These are phyloP conservation scores for Biancaea sappan DNA, from an alignment of 306 rosid species.

Conservation along the genomic window DNA sequence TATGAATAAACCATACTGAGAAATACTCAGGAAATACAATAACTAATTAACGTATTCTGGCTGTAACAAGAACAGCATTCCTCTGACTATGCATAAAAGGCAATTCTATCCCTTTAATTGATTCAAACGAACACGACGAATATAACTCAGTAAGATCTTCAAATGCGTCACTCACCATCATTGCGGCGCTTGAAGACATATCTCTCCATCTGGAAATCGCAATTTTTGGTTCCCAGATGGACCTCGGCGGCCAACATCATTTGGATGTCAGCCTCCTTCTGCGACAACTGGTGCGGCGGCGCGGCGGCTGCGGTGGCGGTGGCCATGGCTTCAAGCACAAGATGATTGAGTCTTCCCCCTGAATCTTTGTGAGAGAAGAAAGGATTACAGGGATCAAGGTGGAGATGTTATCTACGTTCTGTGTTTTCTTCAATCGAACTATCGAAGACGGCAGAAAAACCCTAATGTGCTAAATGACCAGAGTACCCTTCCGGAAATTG, in stretches of 20 bases:
- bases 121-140: not conserved
- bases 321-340: slow-evolving; percentile 43
- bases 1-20: not conserved
- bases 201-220: not conserved
- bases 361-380: not conserved
- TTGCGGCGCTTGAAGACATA: not conserved
- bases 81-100: not conserved
- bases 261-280: not conserved
- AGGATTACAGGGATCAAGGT: not conserved
- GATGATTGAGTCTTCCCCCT: not conserved
- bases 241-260: not conserved
- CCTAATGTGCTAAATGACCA: not conserved
- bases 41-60: not conserved
- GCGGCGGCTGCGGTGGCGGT: not conserved
- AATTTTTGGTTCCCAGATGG: not conserved
- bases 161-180: not conserved
- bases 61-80: not conserved
- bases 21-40: too few relatives aligned
- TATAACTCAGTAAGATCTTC: not conserved
- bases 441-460: not conserved
- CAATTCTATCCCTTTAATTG: not conserved
- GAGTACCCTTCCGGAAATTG: not conserved
- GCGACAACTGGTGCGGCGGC: not conserved
- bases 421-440: too few relatives aligned
- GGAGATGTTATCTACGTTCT: too few relatives aligned